Evolutionary conservation across 2,329 filamentous ascomycete species (phyloP).

Genomic region (Coniochaeta prunicola): DNA sequence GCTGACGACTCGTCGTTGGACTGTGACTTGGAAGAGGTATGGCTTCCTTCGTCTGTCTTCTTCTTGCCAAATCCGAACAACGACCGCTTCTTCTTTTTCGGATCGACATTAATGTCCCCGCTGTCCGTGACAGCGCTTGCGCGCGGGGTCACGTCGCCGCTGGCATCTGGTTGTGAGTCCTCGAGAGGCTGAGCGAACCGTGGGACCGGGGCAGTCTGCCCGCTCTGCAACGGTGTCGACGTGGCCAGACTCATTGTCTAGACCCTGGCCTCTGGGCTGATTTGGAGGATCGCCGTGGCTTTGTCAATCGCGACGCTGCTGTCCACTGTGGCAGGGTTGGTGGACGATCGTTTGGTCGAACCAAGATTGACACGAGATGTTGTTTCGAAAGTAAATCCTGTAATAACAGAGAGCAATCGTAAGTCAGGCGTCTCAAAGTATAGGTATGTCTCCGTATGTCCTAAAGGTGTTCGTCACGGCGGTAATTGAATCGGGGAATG

Average conservation of each 20-base stretch:
- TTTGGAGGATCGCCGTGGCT: not conserved
- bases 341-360: not conserved
- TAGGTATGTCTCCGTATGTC: not conserved
- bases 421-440: not conserved
- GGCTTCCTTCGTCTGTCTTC: constrained; percentile 35
- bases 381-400: not conserved
- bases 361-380: not conserved
- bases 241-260: constrained; percentile 19
- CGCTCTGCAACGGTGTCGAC: constrained; percentile 16
- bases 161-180: constrained; percentile 5
- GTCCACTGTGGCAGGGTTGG: not conserved
- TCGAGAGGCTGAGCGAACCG: constrained; percentile 17
- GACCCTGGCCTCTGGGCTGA: not conserved
- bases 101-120: constrained; percentile 17
- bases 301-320: not conserved
- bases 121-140: constrained; percentile 14
- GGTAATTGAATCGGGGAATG: not conserved
- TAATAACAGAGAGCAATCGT: not conserved
- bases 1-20: constrained; percentile 14
- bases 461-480: not conserved
- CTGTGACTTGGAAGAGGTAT: constrained; percentile 19
- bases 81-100: constrained; percentile 43
- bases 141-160: constrained; percentile 26
- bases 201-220: constrained; percentile 18
- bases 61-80: constrained; percentile 59